Evolutionary conservation across 805 yeast genomes (phyloP).

Genomic region (Candida nemodendra): DNA sequence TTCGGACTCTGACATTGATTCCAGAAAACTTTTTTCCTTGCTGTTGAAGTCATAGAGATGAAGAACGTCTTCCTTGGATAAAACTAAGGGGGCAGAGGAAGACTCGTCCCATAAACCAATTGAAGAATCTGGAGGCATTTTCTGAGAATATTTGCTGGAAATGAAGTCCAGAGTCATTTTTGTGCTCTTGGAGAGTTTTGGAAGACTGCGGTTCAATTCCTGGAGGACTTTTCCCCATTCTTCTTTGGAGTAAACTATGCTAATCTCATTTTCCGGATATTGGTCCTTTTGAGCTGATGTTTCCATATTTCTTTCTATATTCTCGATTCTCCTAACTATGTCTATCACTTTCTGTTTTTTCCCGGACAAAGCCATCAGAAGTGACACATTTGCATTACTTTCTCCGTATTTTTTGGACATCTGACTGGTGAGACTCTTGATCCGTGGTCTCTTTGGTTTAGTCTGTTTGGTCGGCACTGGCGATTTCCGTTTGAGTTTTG

Average conservation of each 20-base stretch:
- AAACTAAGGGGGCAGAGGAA: slow-evolving; percentile 16
- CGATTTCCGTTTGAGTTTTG: slow-evolving; percentile 1
- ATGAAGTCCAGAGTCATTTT: slow-evolving; percentile 25
- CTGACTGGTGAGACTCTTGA: slow-evolving; percentile 25
- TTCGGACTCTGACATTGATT: slow-evolving; percentile 14
- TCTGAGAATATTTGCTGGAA: slow-evolving; percentile 21
- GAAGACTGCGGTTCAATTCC: slow-evolving; percentile 24
- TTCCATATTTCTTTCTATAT: slow-evolving; percentile 11
- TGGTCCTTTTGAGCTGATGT: not conserved
- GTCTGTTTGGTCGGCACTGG: slow-evolving; percentile 2
- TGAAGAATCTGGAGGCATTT: not conserved
- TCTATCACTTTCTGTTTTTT: slow-evolving; percentile 31
- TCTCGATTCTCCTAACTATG: slow-evolving; percentile 23
- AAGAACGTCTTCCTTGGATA: slow-evolving; percentile 19
- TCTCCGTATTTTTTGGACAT: slow-evolving; percentile 22
- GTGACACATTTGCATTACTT: slow-evolving; percentile 11
- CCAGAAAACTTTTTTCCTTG: slow-evolving; percentile 17
- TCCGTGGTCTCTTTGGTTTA: slow-evolving; percentile 8
- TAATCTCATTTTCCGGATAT: slow-evolving; percentile 8
- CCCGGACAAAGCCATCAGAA: slow-evolving; percentile 30
- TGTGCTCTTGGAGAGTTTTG: slow-evolving; percentile 25
- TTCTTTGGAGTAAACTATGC: slow-evolving; percentile 25
- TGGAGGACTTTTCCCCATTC: slow-evolving; percentile 30
- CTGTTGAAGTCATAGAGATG: slow-evolving; percentile 17
- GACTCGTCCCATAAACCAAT: slow-evolving; percentile 19